Percentiles rank a stretch among this genome's conserved stretches.
These are phyloP conservation scores for Alternaria panax DNA, from an alignment of 2,329 filamentous ascomycete genomes.

Conservation along the genomic window DNA sequence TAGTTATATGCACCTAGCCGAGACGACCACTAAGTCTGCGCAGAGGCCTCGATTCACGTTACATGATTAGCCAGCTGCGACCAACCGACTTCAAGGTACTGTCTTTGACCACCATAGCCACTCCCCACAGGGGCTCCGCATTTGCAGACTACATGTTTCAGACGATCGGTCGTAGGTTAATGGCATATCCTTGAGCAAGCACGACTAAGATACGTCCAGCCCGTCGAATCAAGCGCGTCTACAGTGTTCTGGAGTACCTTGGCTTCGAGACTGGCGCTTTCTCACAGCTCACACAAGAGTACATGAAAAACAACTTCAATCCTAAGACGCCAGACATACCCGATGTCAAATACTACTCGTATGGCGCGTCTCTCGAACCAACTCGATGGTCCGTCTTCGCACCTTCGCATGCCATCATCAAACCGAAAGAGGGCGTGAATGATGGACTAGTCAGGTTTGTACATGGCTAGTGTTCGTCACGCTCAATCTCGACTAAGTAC, in stretches of 20 bases:
- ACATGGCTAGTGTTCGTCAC: background rate
- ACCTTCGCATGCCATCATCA: constrained; percentile 63
- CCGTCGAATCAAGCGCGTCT: constrained; percentile 62
- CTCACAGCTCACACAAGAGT: constrained; percentile 65
- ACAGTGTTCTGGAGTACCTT: constrained; percentile 62
- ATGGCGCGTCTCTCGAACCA: constrained; percentile 66
- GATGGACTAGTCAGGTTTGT: constrained; percentile 66
- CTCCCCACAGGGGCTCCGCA: constrained; percentile 67
- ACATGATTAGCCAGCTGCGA: constrained; percentile 67
- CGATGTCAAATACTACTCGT: constrained; percentile 67
- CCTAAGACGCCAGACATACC: constrained; percentile 63
- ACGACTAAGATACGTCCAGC: constrained; percentile 34
- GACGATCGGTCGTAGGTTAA: constrained; percentile 61
- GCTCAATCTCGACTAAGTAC: background rate
- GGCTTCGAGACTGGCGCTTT: constrained; percentile 67
- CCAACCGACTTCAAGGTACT: constrained; percentile 77
- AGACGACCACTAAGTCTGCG: constrained; percentile 20
- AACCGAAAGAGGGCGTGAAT: constrained; percentile 64
- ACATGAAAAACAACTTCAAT: constrained; percentile 67
- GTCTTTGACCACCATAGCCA: constrained; percentile 69
- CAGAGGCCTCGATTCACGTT: constrained; percentile 69
- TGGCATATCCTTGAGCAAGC: constrained; percentile 24
- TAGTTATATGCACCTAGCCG: constrained; percentile 1
- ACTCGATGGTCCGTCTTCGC: constrained; percentile 65
- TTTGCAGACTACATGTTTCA: constrained; percentile 69